Conservation (phyloP, 495 filamentous ascomycete genomes). For the Neurospora intermedia region DNA sequence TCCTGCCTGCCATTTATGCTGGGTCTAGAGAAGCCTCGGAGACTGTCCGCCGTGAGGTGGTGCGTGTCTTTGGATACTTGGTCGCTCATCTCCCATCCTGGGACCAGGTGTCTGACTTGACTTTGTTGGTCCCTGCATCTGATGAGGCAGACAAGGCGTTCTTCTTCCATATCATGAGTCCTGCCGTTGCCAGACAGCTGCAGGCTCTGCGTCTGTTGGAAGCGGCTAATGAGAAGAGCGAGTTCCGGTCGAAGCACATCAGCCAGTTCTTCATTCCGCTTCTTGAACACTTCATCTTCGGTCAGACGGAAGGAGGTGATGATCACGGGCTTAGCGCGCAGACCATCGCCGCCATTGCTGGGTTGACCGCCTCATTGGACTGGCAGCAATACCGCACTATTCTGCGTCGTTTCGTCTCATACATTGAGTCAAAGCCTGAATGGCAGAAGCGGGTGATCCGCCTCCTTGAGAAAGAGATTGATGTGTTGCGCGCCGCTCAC, state of each 20-base stretch:
- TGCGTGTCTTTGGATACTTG: constrained; percentile 66
- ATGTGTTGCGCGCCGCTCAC: constrained; percentile 51
- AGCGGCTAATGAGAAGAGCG: constrained; percentile 46
- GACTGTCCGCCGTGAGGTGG: constrained; percentile 68
- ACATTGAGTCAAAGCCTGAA: constrained; percentile 69
- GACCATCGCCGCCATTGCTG: constrained; percentile 62
- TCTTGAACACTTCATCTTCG: constrained; percentile 87
- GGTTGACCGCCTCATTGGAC: constrained; percentile 62
- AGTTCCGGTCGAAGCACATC: constrained; percentile 63
- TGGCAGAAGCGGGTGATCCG: constrained; percentile 76
- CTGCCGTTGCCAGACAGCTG: constrained; percentile 79
- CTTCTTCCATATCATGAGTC: constrained; percentile 85
- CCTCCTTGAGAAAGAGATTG: constrained; percentile 68
- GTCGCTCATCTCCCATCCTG: constrained; percentile 59
- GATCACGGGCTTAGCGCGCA: constrained; percentile 80
- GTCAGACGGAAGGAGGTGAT: constrained; percentile 60
- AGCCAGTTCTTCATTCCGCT: constrained; percentile 82
- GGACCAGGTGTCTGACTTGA: constrained; percentile 62
- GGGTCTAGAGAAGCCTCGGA: constrained; percentile 71
- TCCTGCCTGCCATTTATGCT: constrained; percentile 66
- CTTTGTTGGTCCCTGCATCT: constrained; percentile 56
- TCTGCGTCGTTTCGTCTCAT: constrained; percentile 67
- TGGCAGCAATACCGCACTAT: constrained; percentile 87
- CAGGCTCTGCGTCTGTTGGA: constrained; percentile 71
- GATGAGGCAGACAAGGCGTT: constrained; percentile 76